A percentile compares a stretch with the other conserved stretches of the same genome.
Evolutionary conservation across 1,284 basidiomycete genomes (phyloP).

Genomic region (Apiotrichum gamsii): DNA sequence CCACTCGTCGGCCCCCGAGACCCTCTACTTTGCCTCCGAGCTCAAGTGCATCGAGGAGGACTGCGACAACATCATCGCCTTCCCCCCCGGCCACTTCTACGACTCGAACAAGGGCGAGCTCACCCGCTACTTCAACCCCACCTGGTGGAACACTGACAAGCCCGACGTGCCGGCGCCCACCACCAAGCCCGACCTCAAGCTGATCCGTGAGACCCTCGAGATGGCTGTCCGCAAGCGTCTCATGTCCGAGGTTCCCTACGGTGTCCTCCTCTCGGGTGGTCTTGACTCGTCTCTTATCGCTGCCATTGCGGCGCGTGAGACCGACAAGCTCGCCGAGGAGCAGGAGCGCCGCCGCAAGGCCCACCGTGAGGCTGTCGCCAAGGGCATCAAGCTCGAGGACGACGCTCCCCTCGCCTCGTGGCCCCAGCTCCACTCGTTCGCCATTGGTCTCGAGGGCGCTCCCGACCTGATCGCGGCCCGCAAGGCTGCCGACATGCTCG

Average conservation of each 20-base stretch:
- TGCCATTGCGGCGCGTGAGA: conserved; percentile 92
- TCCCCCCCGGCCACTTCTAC: conserved; percentile 95
- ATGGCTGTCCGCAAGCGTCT: conserved; percentile 89
- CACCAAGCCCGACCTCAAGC: conserved; percentile 60
- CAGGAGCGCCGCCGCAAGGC: conserved; percentile 65
- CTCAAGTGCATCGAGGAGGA: conserved; percentile 88
- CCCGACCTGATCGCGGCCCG: conserved; percentile 92
- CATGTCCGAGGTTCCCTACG: conserved; percentile 97
- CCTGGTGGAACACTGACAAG: conserved; percentile 77
- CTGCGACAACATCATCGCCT: conserved; percentile 89
- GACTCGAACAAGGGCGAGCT: conserved; percentile 73
- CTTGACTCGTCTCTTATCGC: conserved; percentile 96
- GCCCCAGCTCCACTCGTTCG: conserved; percentile 98
- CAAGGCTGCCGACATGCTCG: conserved; percentile 88
- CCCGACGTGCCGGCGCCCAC: conserved; percentile 58
- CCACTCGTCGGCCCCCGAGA: conserved; percentile 75
- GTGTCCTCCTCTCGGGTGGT: conserved; percentile 91
- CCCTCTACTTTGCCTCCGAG: conserved; percentile 90
- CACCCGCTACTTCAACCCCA: conserved; percentile 73
- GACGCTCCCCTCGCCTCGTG: conserved; percentile 71
- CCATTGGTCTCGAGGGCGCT: conserved; percentile 90
- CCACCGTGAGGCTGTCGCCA: conserved; percentile 37
- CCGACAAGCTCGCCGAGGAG: conserved; percentile 78
- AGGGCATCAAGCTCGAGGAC: conserved; percentile 27
- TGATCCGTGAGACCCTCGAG: conserved; percentile 77